Evolutionary conservation across 2,329 filamentous ascomycete species (phyloP), one percentile per base, ranked within the genome.

Genomic region (Trichophyton equinum): DNA sequence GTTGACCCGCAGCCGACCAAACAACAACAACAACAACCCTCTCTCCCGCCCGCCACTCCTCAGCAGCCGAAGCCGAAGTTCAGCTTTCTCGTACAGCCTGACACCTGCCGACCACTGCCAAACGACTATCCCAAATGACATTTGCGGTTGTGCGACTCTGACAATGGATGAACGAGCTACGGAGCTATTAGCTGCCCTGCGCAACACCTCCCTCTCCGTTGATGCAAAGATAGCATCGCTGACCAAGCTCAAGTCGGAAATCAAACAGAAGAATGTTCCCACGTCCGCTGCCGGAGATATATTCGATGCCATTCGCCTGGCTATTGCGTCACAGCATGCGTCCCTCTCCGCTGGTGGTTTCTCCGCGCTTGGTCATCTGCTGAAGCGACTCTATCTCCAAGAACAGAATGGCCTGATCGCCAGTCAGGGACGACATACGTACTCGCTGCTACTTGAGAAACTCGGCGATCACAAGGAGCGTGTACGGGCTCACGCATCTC

Each of bases 251-350:
- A 95, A 96, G 76, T 91, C 88, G 49, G 83, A 85, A 72, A 96
- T 96, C 79, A 96, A 96, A 74, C 91, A 95, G 74, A 87, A 88
- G 72, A 91, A 91, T 77, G 89, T 96, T 53, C 89, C 90, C 63
- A 89, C 95, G 38, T 65, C 67, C 46, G 81, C 81, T 68, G 82
- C 95, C 67, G 76, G 83, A 27, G 79, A 83, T 62, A 83, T 96
- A 65, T 95, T 96, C 75, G 90, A 96, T 63, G 88, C 86, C 65
- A 80, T 95, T 68, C 86, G 87, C 64, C 77, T 85, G 59, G 88
- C 89, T 63, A 87, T 92, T 66, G 78, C 80, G 60, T 88, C 89
- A 47, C 86, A 88, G 68, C 88, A 95, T 69, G 86, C 86, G 49
- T 82, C 84, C 38, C 85, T 96, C 64, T 85, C 87, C 65, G 87